Evolutionary conservation across 2,329 filamentous ascomycete species (phyloP), one percentile per base, ranked within the genome.

Genomic region (Fusarium aywerte): DNA sequence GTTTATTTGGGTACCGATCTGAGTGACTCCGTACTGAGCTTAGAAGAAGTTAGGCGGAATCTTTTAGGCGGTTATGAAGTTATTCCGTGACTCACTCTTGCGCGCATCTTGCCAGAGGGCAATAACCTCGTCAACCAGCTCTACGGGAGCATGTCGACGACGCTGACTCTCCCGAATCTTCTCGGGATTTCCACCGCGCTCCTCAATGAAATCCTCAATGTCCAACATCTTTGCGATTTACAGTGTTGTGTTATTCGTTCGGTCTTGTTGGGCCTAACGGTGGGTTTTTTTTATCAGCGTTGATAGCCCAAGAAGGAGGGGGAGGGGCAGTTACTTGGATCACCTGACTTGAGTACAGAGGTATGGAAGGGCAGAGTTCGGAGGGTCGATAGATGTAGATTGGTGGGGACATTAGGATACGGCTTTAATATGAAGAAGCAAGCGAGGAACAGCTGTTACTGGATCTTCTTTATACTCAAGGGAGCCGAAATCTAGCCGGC

Each of bases 161-260:
- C 91, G 88, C 81, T 99, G 96, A 68, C 91, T 96, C 79, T 97
- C 93, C 79, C 92, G 91, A 80, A 99, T 96, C 82, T 89, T 90
- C 76, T 97, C 91, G 16, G 93, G 92, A 81, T 98, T 89, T 73
- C 96, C 96, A 70, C 95, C 96, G 73, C 93, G 91, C 80, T 97
- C 93, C 77, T 87, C 81, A 75, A 95, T 90, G 77, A 95, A 93
- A 76, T 94, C 91, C 72, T 87, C 84, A 56, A 93, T 84, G 82
- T 94, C 92, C 71, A 93, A 84, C 90, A 93, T 93, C 32, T 65
- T 80, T 72, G 57, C 60, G 55, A 49, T 50, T 65, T 58, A 29
- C 33, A 36, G 59, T 65, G 57, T 58, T 72, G 62, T 51, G 57
- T 64, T 70, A 51, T 58, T 59, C 31, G 51, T 52, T 61, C 54